Evolutionary conservation across 2,329 filamentous ascomycete genomes (phyloP).

Genomic region (Fusarium subglutinans): DNA sequence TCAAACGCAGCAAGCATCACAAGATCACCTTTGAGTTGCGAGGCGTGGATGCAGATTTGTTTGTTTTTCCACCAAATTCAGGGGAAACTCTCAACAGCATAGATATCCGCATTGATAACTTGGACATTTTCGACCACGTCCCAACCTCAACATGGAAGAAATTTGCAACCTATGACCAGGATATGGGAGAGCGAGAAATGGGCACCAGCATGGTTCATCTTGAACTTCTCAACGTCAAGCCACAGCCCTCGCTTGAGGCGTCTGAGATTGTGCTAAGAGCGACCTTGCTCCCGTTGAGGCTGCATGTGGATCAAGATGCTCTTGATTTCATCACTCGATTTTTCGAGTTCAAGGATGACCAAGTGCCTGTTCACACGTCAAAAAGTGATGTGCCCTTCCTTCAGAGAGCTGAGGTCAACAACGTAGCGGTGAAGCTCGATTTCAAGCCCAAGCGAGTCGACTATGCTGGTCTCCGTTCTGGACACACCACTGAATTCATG

Average conservation of each 20-base stretch:
- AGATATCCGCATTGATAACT: constrained; percentile 80
- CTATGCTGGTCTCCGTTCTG: constrained; percentile 90
- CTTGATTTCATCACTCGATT: constrained; percentile 97
- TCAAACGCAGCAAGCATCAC: constrained; percentile 87
- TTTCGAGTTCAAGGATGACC: constrained; percentile 95
- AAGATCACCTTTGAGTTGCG: constrained; percentile 96
- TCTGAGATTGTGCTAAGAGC: constrained; percentile 88
- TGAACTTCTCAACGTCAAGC: constrained; percentile 87
- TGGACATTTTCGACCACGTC: constrained; percentile 94
- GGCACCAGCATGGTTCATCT: constrained; percentile 90
- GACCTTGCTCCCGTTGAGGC: constrained; percentile 81
- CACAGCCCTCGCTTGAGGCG: constrained; percentile 82
- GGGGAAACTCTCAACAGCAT: constrained; percentile 89
- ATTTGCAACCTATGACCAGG: constrained; percentile 92
- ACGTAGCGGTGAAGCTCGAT: constrained; percentile 84
- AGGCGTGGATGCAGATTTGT: constrained; percentile 82
- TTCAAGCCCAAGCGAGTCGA: constrained; percentile 99
- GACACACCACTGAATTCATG: constrained; percentile 97
- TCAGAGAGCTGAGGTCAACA: constrained; percentile 87
- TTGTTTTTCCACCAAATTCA: constrained; percentile 78
- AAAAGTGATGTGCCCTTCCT: constrained; percentile 84
- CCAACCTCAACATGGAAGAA: constrained; percentile 98
- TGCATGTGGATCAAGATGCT: constrained; percentile 97
- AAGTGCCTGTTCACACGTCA: constrained; percentile 61
- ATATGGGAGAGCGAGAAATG: constrained; percentile 86